phyloP scores from a whole-genome alignment of 192 early-diverging fungal genomes.

The Piromyces finnis region DNA sequence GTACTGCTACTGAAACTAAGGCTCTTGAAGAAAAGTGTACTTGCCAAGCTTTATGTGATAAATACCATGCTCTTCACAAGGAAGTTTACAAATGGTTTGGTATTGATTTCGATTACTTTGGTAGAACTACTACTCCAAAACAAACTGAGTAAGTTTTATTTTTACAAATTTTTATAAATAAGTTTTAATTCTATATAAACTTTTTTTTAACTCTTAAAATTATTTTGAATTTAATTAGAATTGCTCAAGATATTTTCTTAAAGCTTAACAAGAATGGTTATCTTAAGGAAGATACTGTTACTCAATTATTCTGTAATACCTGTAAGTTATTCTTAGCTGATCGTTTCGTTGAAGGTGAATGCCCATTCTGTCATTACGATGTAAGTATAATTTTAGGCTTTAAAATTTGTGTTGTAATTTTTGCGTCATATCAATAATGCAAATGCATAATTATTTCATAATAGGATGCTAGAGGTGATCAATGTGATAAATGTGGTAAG shows the following conservation, averaged over 20 bases:
- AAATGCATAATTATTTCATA: too few relatives aligned
- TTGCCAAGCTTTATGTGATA: constrained; percentile 89
- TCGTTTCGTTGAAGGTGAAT: constrained; percentile 91
- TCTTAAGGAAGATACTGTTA: constrained; percentile 53
- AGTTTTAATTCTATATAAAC: neutral
- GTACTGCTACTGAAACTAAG: constrained; percentile 97
- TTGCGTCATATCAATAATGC: too few relatives aligned
- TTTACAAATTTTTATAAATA: neutral
- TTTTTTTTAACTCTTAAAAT: too few relatives aligned
- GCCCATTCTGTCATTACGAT: constrained; percentile 73
- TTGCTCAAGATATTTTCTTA: constrained; percentile 77
- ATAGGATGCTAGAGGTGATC: constrained; percentile 90
- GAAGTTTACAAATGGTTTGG: constrained; percentile 89
- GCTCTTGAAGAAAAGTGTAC: constrained; percentile 79
- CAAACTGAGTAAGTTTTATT: constrained; percentile 46
- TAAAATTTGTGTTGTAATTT: too few relatives aligned
- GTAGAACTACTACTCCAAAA: constrained; percentile 72
- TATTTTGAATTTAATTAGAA: too few relatives aligned
- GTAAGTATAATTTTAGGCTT: constrained; percentile 12
- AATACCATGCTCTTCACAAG: constrained; percentile 75
- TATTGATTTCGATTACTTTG: constrained; percentile 89
- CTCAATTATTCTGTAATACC: constrained; percentile 78
- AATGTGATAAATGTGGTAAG: constrained; percentile 88
- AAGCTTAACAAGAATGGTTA: constrained; percentile 52
- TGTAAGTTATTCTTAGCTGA: constrained; percentile 84